Evolutionary conservation across 2,329 filamentous ascomycete genomes (phyloP).

Genomic region (Ustilaginoidea virens): DNA sequence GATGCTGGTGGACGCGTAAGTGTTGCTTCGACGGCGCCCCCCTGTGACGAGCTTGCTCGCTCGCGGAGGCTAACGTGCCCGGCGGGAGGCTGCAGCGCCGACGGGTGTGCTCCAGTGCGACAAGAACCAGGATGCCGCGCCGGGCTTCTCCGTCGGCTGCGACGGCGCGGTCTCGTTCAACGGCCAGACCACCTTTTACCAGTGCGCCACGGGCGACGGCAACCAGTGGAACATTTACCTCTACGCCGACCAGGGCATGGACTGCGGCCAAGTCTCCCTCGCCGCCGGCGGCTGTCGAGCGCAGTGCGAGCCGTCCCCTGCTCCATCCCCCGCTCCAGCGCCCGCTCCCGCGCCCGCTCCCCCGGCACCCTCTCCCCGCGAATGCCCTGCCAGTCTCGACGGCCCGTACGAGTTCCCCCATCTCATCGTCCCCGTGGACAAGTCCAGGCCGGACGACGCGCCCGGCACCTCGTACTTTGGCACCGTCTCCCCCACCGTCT

Average conservation of each 20-base stretch:
- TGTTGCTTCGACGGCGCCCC: conserved; percentile 4
- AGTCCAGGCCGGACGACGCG: conserved; percentile 31
- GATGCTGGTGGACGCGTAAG: conserved; percentile 48
- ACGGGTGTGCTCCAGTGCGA: conserved; percentile 50
- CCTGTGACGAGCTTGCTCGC: background rate
- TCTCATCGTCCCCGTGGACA: conserved; percentile 46
- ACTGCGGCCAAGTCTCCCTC: conserved; percentile 34
- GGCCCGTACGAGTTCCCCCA: conserved; percentile 41
- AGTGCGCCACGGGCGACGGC: conserved; percentile 38
- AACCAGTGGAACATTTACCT: conserved; percentile 41
- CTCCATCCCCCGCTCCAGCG: background rate
- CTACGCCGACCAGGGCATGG: conserved; percentile 17
- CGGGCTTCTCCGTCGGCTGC: conserved; percentile 40
- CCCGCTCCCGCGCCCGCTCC: conserved; percentile 4
- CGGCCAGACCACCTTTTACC: conserved; percentile 37
- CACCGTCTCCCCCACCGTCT: conserved; percentile 33
- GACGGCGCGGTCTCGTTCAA: conserved; percentile 36
- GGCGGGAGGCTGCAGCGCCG: conserved; percentile 21
- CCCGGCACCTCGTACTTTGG: conserved; percentile 40
- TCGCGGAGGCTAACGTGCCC: background rate
- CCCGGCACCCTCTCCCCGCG: conserved; percentile 6
- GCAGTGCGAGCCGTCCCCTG: conserved; percentile 6
- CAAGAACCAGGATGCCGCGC: conserved; percentile 28
- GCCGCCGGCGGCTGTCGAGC: conserved; percentile 21
- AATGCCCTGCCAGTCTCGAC: conserved; percentile 28